phyloP scores from a whole-genome alignment of 257 asterid species.

The Echium plantagineum region DNA sequence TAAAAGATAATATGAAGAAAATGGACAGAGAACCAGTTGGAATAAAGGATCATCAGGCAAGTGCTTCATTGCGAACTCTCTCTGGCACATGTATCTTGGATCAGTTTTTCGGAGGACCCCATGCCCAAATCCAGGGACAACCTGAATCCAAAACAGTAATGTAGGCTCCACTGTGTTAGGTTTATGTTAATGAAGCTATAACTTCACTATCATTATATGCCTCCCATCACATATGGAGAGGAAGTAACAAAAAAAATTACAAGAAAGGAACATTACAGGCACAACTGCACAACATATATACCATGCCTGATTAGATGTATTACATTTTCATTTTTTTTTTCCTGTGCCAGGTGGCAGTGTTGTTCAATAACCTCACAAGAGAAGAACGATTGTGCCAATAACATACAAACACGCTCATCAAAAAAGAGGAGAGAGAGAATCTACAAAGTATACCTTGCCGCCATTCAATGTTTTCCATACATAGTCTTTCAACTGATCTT shows the following conservation, averaged over 20 bases:
- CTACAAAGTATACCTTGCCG: constrained; percentile 50
- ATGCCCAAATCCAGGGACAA: constrained; percentile 91
- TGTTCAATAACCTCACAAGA: too few relatives aligned
- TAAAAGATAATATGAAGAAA: background rate
- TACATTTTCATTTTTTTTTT: too few relatives aligned
- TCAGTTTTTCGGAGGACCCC: constrained; percentile 91
- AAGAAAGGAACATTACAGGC: too few relatives aligned
- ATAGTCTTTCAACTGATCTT: constrained; percentile 68
- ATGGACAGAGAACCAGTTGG: constrained; percentile 33
- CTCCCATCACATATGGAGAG: background rate
- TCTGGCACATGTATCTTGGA: constrained; percentile 87
- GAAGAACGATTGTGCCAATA: too few relatives aligned
- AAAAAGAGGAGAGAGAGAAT: background rate
- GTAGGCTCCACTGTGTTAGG: background rate
- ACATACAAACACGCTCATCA: too few relatives aligned
- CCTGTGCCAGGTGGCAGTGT: too few relatives aligned
- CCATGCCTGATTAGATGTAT: too few relatives aligned
- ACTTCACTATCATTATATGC: background rate
- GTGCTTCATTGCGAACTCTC: constrained; percentile 90
- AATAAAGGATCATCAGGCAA: constrained; percentile 84
- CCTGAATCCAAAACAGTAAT: constrained; percentile 27
- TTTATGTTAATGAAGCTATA: background rate
- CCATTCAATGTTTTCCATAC: constrained; percentile 95
- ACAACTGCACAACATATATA: too few relatives aligned
- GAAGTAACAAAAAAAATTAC: too few relatives aligned